Evolutionary conservation across 2,329 filamentous ascomycete genomes (phyloP).

Genomic region (Scolecobasidium constrictum): DNA sequence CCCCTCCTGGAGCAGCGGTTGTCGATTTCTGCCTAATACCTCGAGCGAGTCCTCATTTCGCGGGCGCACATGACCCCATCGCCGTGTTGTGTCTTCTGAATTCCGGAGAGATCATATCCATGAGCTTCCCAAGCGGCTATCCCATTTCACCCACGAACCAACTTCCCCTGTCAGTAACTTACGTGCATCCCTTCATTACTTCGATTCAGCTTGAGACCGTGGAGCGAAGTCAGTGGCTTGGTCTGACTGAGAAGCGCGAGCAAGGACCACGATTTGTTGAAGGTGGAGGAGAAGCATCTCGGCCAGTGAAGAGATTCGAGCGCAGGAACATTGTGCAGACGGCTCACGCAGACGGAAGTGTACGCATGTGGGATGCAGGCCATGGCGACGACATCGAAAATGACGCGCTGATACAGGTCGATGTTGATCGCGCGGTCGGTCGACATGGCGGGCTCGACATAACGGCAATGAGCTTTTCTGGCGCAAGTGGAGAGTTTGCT

Average conservation of each 20-base stretch:
- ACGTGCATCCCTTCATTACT: slow-evolving; percentile 82
- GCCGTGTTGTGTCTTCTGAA: slow-evolving; percentile 69
- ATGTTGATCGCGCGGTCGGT: slow-evolving; percentile 71
- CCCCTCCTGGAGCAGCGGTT: slow-evolving; percentile 67
- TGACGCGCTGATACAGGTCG: slow-evolving; percentile 66
- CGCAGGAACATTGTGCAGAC: slow-evolving; percentile 75
- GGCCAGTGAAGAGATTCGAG: slow-evolving; percentile 66
- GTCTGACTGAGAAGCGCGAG: slow-evolving; percentile 73
- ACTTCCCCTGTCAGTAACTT: slow-evolving; percentile 74
- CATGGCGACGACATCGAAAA: slow-evolving; percentile 94
- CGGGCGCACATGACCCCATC: slow-evolving; percentile 80
- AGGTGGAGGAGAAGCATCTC: slow-evolving; percentile 64
- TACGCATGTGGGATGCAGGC: slow-evolving; percentile 89
- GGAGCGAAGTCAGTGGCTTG: slow-evolving; percentile 74
- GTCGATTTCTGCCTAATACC: slow-evolving; percentile 76
- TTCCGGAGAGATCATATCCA: slow-evolving; percentile 78
- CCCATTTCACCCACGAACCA: slow-evolving; percentile 89
- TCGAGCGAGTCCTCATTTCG: slow-evolving; percentile 72
- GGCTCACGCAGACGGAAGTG: slow-evolving; percentile 79
- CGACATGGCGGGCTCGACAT: slow-evolving; percentile 69
- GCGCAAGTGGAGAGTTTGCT: slow-evolving; percentile 73
- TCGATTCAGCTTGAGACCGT: slow-evolving; percentile 62
- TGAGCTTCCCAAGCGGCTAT: slow-evolving; percentile 87
- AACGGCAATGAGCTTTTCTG: slow-evolving; percentile 67
- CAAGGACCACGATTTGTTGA: slow-evolving; percentile 68